These are phyloP conservation scores for Colletotrichum sojae DNA, from an alignment of 2,329 filamentous ascomycete genomes.

Conservation along the genomic window DNA sequence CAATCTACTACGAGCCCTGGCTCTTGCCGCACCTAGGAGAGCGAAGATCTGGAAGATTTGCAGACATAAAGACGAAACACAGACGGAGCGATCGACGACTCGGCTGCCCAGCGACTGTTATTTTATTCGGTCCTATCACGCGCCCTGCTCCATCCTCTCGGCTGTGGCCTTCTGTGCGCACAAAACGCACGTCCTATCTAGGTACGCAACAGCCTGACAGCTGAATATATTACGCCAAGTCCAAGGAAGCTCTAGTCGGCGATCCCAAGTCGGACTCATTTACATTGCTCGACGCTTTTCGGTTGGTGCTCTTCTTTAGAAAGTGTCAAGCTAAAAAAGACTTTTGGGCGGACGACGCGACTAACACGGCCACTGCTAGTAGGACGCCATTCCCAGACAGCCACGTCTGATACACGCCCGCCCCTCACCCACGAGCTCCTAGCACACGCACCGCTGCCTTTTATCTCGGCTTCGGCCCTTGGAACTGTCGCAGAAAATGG, in stretches of 20 bases:
- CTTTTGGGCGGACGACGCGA: slow-evolving; percentile 18
- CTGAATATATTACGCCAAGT: slow-evolving; percentile 35
- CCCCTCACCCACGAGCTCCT: slow-evolving; percentile 10
- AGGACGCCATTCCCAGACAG: slow-evolving; percentile 27
- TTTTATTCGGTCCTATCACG: neutral
- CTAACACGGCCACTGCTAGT: slow-evolving; percentile 37
- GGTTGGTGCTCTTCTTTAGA: slow-evolving; percentile 12
- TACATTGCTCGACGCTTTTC: slow-evolving; percentile 4
- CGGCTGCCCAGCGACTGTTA: slow-evolving; percentile 1
- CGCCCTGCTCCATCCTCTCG: slow-evolving; percentile 2
- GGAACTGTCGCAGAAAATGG: slow-evolving; percentile 24
- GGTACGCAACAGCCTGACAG: slow-evolving; percentile 27
- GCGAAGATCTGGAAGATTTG: neutral
- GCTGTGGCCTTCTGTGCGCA: slow-evolving; percentile 1
- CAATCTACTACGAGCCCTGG: neutral
- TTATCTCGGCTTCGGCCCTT: slow-evolving; percentile 33
- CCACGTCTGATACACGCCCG: slow-evolving; percentile 21
- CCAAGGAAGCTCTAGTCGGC: slow-evolving; percentile 25
- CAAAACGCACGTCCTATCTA: slow-evolving; percentile 27
- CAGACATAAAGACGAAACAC: neutral
- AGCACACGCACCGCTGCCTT: slow-evolving; percentile 27
- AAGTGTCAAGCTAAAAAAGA: slow-evolving; percentile 28
- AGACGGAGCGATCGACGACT: slow-evolving; percentile 4
- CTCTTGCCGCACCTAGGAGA: neutral
- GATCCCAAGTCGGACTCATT: neutral